Evolutionary conservation across 768 basidiomycete species (phyloP).

Genomic region (Psilocybe cyanescens): DNA sequence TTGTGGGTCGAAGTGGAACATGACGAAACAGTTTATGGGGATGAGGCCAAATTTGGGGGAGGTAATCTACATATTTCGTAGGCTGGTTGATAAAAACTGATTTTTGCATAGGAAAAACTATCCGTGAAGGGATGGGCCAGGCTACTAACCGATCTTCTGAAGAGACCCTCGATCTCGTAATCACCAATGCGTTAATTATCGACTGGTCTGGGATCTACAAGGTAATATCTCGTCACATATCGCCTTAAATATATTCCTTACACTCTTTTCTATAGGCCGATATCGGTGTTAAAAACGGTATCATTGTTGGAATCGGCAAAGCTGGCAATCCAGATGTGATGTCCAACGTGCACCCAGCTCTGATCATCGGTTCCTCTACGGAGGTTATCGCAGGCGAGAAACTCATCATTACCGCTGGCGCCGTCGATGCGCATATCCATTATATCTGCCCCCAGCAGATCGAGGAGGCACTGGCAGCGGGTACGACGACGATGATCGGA

Average conservation of each 20-base stretch:
- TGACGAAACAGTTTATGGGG: conserved; percentile 91
- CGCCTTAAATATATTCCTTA: not conserved
- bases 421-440: conserved; percentile 91
- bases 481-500: conserved; percentile 93
- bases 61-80: conserved; percentile 45
- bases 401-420: conserved; percentile 91
- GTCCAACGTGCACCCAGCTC: conserved; percentile 70
- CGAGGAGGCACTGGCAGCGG: conserved; percentile 78
- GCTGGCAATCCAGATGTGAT: conserved; percentile 96
- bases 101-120: conserved; percentile 72
- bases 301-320: conserved; percentile 91
- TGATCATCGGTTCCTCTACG: conserved; percentile 88
- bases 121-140: conserved; percentile 98
- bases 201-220: conserved; percentile 98
- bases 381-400: conserved; percentile 97
- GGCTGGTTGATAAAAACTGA: conserved; percentile 5
- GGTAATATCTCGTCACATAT: conserved; percentile 38
- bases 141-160: conserved; percentile 68
- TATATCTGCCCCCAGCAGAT: conserved; percentile 96
- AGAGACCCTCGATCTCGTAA: conserved; percentile 86
- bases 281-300: conserved; percentile 86
- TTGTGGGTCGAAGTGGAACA: conserved; percentile 94
- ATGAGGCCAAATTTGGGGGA: conserved; percentile 98
- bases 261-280: conserved; percentile 66
- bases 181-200: conserved; percentile 93